Evolutionary conservation across 306 rosid genomes (phyloP), one percentile per base, ranked within the genome.

Genomic region (Lathyrus sativus): DNA sequence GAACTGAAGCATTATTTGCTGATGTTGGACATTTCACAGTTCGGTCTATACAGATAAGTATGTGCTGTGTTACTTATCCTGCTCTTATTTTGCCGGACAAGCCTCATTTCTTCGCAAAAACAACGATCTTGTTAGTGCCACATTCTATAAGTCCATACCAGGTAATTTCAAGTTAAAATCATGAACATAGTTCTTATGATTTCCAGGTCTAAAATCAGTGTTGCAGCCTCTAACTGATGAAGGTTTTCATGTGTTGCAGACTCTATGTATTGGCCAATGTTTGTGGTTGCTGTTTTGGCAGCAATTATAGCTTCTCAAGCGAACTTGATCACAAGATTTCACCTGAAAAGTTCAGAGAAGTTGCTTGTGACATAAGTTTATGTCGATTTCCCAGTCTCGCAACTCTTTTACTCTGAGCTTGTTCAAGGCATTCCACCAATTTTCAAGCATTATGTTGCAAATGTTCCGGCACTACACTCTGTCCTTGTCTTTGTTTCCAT

Each of bases 391-490:
- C 87, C 0, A 92, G 95, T 6, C 81, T 92, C 3, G 91, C 91
- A 28, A 26, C n/a, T 92, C 60, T 84, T 92, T 79, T 85, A 92
- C 71, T 92, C 95, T 0, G 92, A 92, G 55, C 92, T 92, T 24
- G 98, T 89, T 70, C 92, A 92, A 9, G 96, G 95, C 28, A 83
- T 92, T 33, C 98, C 98, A 0, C 95, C 95, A 1, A 89, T 92
- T 59, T 86, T 92, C 88, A 83, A 83, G 48, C 96, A 86, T 24
- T 89, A 89, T 22, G 79, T 79, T 2, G 73, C 14, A 11, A 89
- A 89, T 31, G 81, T 92, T 33, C 96, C 95, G 0, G 86, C 88
- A 1, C 31, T 89, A 31, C 95, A 87, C 74, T 79, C 85, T 0
- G 84, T 84, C 0, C 79, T 87, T 4, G 76, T 89, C 18, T 89